These are phyloP conservation scores for Kurtzmaniella quercitrusa DNA, from an alignment of 1,139 yeast species.

Conservation along the genomic window DNA sequence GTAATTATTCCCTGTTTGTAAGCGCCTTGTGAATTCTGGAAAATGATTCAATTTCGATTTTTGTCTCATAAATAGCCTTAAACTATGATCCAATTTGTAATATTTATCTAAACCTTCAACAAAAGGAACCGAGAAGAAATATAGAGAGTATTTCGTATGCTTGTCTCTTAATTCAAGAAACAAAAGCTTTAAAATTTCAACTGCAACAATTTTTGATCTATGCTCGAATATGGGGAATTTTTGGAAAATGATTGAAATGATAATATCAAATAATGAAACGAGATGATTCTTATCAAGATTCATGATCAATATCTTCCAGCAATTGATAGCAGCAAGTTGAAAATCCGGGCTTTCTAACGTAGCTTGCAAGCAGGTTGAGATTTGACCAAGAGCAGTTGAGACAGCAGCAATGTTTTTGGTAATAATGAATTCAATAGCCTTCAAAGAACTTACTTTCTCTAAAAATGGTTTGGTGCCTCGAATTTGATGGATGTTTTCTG, in stretches of 20 bases:
- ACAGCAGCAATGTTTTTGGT: slow-evolving; percentile 58
- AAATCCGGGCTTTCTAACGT: slow-evolving; percentile 64
- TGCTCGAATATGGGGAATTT: slow-evolving; percentile 52
- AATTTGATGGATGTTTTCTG: slow-evolving; percentile 72
- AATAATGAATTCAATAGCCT: slow-evolving; percentile 69
- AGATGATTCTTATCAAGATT: slow-evolving; percentile 51
- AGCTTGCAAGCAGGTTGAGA: slow-evolving; percentile 81
- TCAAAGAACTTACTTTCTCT: slow-evolving; percentile 67
- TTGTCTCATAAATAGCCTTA: slow-evolving; percentile 24
- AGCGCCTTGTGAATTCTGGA: slow-evolving; percentile 51
- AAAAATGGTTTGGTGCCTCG: slow-evolving; percentile 64
- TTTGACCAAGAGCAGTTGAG: slow-evolving; percentile 80
- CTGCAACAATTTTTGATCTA: slow-evolving; percentile 44
- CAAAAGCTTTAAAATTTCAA: slow-evolving; percentile 39
- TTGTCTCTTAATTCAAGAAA: slow-evolving; percentile 31
- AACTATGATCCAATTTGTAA: slow-evolving; percentile 19
- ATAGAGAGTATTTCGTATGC: slow-evolving; percentile 39
- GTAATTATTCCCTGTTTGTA: slow-evolving; percentile 65
- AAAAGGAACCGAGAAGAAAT: slow-evolving; percentile 49
- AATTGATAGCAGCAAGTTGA: slow-evolving; percentile 57
- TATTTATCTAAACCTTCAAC: slow-evolving; percentile 33
- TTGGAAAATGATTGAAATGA: slow-evolving; percentile 51
- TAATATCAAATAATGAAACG: slow-evolving; percentile 42
- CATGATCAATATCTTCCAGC: slow-evolving; percentile 60
- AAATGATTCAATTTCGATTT: slow-evolving; percentile 28